Evolutionary conservation across 441 rosid genomes (phyloP).

Genomic region (Erodium trifolium): DNA sequence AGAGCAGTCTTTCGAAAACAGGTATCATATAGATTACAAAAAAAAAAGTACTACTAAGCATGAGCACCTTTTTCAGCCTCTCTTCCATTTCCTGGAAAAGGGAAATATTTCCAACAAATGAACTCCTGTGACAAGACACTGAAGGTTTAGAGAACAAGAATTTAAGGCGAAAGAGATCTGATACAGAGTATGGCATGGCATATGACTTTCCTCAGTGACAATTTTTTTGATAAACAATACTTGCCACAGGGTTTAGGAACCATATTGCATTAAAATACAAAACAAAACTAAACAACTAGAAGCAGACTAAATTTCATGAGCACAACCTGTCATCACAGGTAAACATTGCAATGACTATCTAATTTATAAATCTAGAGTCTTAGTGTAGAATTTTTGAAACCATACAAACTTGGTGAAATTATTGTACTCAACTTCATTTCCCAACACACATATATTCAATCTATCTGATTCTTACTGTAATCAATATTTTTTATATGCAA

Average conservation of each 20-base stretch:
- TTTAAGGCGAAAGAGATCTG: not conserved
- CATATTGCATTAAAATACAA: not conserved
- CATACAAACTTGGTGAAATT: not conserved
- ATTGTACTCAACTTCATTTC: not conserved
- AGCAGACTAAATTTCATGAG: not conserved
- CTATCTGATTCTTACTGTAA: not conserved
- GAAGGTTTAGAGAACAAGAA: conserved; percentile 4
- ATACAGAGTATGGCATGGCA: conserved; percentile 3
- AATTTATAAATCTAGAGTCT: conserved; percentile 11
- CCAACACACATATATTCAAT: not conserved
- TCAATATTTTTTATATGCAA: not conserved
- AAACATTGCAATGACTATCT: not conserved
- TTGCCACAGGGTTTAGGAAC: conserved; percentile 10
- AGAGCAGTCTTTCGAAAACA: conserved; percentile 11
- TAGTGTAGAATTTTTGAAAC: conserved; percentile 5
- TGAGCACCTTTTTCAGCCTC: conserved; percentile 59
- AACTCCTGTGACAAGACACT: conserved; percentile 44
- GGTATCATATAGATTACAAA: not conserved
- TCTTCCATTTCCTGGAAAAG: conserved; percentile 71
- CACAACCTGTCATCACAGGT: not conserved
- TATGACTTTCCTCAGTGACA: conserved; percentile 1
- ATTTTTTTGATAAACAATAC: not conserved
- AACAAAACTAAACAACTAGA: not conserved
- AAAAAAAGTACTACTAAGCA: not conserved
- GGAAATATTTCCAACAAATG: conserved; percentile 71